These are phyloP conservation scores for Erodium chrysanthum DNA, from an alignment of 441 rosid genomes.

Conservation along the genomic window DNA sequence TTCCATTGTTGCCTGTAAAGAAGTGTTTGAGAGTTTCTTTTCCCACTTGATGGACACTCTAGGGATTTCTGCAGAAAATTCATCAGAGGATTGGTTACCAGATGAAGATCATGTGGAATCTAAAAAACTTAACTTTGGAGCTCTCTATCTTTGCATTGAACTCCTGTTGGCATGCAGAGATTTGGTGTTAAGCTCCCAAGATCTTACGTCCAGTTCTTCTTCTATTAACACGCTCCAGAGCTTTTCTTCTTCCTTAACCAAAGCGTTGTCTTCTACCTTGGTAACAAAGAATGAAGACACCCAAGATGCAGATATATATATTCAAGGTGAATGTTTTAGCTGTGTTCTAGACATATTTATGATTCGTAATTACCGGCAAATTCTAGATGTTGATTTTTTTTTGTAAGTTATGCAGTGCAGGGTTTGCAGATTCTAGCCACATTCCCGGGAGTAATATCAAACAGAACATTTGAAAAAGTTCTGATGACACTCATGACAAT, in stretches of 20 bases:
- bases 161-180: slow-evolving; percentile 70
- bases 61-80: slow-evolving; percentile 33
- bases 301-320: slow-evolving; percentile 30
- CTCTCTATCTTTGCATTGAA: slow-evolving; percentile 54
- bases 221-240: slow-evolving; percentile 35
- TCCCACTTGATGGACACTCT: slow-evolving; percentile 43
- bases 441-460: slow-evolving; percentile 45
- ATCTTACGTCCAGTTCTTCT: slow-evolving; percentile 20
- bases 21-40: slow-evolving; percentile 44
- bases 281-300: slow-evolving; percentile 25
- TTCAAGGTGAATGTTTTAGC: slow-evolving; percentile 53
- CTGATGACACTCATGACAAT: slow-evolving; percentile 46
- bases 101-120: slow-evolving; percentile 22
- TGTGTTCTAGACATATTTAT: background rate
- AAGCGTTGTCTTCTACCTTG: slow-evolving; percentile 38
- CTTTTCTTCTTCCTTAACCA: slow-evolving; percentile 39
- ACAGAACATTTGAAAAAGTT: slow-evolving; percentile 51
- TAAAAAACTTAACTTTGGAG: slow-evolving; percentile 43
- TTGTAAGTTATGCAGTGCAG: slow-evolving; percentile 42
- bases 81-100: slow-evolving; percentile 25
- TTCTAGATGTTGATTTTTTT: slow-evolving; percentile 5
- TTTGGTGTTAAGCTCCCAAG: slow-evolving; percentile 27
- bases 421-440: slow-evolving; percentile 70
- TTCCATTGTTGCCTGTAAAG: slow-evolving; percentile 50
- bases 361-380: background rate